Percentiles rank a stretch among this genome's conserved stretches.
phyloP scores from a whole-genome alignment of 352 stramenopile genomes.

The Globisporangium nodosum region DNA sequence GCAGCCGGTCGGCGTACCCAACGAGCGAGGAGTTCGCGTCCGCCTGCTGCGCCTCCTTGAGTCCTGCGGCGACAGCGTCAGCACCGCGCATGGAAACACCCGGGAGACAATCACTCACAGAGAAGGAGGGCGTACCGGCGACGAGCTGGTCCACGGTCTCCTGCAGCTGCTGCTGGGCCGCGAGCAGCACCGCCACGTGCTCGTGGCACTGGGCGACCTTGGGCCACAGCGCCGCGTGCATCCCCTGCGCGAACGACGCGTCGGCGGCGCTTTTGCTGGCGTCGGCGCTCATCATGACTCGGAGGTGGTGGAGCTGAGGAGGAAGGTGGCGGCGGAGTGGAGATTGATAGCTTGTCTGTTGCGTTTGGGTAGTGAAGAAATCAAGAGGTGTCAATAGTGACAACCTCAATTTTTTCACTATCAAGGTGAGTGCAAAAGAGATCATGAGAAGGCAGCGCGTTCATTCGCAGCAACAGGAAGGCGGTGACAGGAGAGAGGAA shows the following conservation, averaged over 20 bases:
- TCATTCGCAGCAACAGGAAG: too few relatives aligned
- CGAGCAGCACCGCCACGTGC: conserved; percentile 67
- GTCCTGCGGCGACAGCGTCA: conserved; percentile 15
- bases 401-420: too few relatives aligned
- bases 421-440: too few relatives aligned
- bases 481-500: too few relatives aligned
- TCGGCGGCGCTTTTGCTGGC: neutral
- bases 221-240: conserved; percentile 79
- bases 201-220: conserved; percentile 79
- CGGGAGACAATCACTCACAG: neutral
- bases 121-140: conserved; percentile 22
- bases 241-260: conserved; percentile 54
- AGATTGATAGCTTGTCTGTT: too few relatives aligned
- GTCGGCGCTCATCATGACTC: too few relatives aligned
- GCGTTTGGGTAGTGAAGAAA: too few relatives aligned
- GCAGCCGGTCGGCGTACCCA: conserved; percentile 65
- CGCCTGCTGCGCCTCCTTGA: conserved; percentile 58
- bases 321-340: too few relatives aligned
- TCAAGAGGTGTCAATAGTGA: too few relatives aligned
- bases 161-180: conserved; percentile 68
- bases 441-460: too few relatives aligned
- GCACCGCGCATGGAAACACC: too few relatives aligned
- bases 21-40: conserved; percentile 45
- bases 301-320: too few relatives aligned
- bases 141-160: conserved; percentile 57